These are phyloP conservation scores for Trametes maxima DNA, from an alignment of 768 basidiomycete species.

Conservation along the genomic window DNA sequence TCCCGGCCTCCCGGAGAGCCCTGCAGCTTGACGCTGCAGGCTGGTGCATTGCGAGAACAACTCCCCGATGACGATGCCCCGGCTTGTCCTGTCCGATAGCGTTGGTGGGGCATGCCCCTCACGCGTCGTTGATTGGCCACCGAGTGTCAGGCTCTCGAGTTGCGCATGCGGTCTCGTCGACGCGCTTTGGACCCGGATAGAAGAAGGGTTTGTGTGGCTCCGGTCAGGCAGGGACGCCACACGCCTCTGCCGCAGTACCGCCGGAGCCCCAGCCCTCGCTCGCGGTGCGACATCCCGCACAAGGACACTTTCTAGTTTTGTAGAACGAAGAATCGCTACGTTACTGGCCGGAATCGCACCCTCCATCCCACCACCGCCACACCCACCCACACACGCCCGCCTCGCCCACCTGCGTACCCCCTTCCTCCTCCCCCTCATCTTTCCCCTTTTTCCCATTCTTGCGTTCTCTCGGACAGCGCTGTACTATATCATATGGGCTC, in stretches of 20 bases:
- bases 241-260: slow-evolving; percentile 2
- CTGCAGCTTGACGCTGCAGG: slow-evolving; percentile 43
- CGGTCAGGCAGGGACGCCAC: slow-evolving; percentile 7
- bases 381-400: neutral
- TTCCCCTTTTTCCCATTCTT: neutral
- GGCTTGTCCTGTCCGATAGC: slow-evolving; percentile 37
- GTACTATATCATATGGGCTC: slow-evolving; percentile 22
- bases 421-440: neutral
- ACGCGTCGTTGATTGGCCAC: slow-evolving; percentile 46
- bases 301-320: slow-evolving; percentile 15
- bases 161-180: slow-evolving; percentile 20
- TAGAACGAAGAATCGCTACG: slow-evolving; percentile 27
- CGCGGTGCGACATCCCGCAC: slow-evolving; percentile 5
- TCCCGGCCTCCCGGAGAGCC: slow-evolving; percentile 31
- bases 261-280: neutral
- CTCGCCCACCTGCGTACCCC: neutral
- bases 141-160: slow-evolving; percentile 2
- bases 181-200: slow-evolving; percentile 4
- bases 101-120: slow-evolving; percentile 28
- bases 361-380: slow-evolving; percentile 17
- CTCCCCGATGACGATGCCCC: neutral
- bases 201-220: slow-evolving; percentile 1
- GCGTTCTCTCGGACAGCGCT: slow-evolving; percentile 6
- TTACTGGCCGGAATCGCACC: slow-evolving; percentile 20
- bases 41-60: slow-evolving; percentile 33